phyloP scores from a whole-genome alignment of 768 basidiomycete species.

The Termitomyces sp. region DNA sequence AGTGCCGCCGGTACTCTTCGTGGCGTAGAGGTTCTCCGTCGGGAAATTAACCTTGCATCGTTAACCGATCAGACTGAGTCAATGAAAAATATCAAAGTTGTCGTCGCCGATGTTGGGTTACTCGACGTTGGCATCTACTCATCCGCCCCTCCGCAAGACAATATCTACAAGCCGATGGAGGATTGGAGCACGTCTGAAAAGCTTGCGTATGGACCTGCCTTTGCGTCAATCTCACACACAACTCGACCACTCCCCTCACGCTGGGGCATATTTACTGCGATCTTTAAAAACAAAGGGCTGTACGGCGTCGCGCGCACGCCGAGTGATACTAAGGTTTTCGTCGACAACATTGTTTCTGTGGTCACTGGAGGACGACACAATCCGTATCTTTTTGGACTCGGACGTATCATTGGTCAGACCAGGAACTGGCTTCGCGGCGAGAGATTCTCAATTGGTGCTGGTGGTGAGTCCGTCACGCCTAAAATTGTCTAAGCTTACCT shows the following conservation, averaged over 20 bases:
- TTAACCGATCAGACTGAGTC: constrained; percentile 52
- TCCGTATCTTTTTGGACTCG: constrained; percentile 41
- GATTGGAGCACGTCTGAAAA: constrained; percentile 77
- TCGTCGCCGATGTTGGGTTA: constrained; percentile 72
- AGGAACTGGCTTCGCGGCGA: constrained; percentile 65
- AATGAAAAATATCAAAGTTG: constrained; percentile 67
- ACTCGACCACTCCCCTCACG: constrained; percentile 23
- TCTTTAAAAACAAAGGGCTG: constrained; percentile 38
- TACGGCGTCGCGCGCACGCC: constrained; percentile 50
- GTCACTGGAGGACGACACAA: constrained; percentile 56
- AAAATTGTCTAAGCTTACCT: constrained; percentile 7
- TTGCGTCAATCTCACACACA: constrained; percentile 45
- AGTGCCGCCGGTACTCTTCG: constrained; percentile 71
- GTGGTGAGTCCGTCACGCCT: constrained; percentile 47
- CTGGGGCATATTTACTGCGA: constrained; percentile 28
- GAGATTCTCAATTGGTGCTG: constrained; percentile 73
- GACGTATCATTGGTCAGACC: constrained; percentile 45
- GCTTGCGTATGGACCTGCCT: constrained; percentile 69
- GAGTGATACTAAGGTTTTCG: constrained; percentile 56
- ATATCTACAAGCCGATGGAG: constrained; percentile 53
- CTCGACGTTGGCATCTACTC: constrained; percentile 37
- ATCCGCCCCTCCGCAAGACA: constrained; percentile 27
- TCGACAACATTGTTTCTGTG: constrained; percentile 55
- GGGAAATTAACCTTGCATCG: constrained; percentile 64
- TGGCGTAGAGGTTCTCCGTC: constrained; percentile 68